Evolutionary conservation across 2,329 filamentous ascomycete species (phyloP), one percentile per base, ranked within the genome.

Genomic region (Fusarium chuoi): DNA sequence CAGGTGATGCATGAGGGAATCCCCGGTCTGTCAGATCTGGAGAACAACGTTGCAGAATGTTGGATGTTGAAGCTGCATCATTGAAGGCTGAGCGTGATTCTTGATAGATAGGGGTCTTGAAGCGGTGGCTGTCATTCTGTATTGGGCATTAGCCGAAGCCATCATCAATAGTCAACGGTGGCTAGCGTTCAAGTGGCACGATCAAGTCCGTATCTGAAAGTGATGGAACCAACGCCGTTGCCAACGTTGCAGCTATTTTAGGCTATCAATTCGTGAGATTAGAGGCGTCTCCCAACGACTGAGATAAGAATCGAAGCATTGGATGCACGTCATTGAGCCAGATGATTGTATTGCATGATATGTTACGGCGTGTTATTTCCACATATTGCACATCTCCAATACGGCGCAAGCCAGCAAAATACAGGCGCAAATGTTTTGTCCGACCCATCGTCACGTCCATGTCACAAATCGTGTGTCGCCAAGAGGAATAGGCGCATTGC

Each of bases 401-500:
- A 36, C 41, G 20, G 30, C 24, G 55, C 28, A 57, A 45, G 39
- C 54, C 54, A 57, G 30, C 54, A 35, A 28, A 20, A 45, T 26
- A 56, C 39, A 33, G n/a, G 30, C 30, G 24, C 33, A 38, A n/a
- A 54, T 38, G 51, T 38, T 28, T 36, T 51, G 30, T 51, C 22
- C 8, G 8, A 35, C 30, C 30, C 30, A n/a, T 38, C n/a, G 36
- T 55, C 33, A 60, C 20, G 17, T 41, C 30, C 54, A 42, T 52
- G 22, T 38, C 41, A 63, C 33, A n/a, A 48, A 55, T 63, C 64
- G 42, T 67, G 62, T 67, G 48, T 48, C 14, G 24, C 17, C 48
- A 51, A 39, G 20, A 55, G 24, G 33, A 56, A 44, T 51, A 56
- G 66, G 49, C 49, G 42, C 38, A 63, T 51, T 64, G 42, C 65